A percentile compares a stretch with the other conserved stretches of the same genome.
These are phyloP conservation scores for Trebouxia gelatinosa DNA, from an alignment of 163 green algal genomes.

Conservation along the genomic window DNA sequence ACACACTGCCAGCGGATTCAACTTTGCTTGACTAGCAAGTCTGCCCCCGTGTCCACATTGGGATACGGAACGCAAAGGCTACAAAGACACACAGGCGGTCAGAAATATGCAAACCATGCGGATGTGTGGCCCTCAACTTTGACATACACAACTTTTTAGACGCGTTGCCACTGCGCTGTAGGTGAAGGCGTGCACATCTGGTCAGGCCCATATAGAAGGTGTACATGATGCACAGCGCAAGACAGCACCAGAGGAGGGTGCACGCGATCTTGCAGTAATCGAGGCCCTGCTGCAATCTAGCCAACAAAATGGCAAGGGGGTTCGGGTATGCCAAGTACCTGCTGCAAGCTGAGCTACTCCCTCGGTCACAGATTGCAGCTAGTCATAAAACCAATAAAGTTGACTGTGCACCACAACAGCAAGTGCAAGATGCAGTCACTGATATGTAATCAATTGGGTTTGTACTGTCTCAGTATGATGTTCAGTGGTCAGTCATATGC, in stretches of 20 bases:
- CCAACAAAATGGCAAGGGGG: background rate
- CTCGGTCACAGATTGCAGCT: background rate
- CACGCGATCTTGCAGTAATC: conserved; percentile 2
- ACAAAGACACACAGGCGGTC: too few relatives aligned
- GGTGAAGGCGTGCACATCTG: background rate
- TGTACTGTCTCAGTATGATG: too few relatives aligned
- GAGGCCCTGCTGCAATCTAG: conserved; percentile 25
- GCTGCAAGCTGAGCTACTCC: background rate
- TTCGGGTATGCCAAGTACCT: background rate
- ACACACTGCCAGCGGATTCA: too few relatives aligned
- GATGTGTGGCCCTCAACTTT: too few relatives aligned
- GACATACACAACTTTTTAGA: too few relatives aligned
- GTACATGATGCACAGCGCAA: background rate
- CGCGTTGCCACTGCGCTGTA: too few relatives aligned
- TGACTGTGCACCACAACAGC: background rate
- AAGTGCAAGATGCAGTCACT: background rate
- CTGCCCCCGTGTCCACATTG: too few relatives aligned
- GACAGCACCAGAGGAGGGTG: background rate
- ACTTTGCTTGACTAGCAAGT: too few relatives aligned
- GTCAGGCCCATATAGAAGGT: background rate
- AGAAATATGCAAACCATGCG: too few relatives aligned
- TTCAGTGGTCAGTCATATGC: background rate
- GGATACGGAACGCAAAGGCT: too few relatives aligned
- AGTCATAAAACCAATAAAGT: background rate
- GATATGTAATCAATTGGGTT: background rate